These are phyloP conservation scores for Botrytis fragariae DNA, from an alignment of 2,329 filamentous ascomycete genomes.

Conservation along the genomic window DNA sequence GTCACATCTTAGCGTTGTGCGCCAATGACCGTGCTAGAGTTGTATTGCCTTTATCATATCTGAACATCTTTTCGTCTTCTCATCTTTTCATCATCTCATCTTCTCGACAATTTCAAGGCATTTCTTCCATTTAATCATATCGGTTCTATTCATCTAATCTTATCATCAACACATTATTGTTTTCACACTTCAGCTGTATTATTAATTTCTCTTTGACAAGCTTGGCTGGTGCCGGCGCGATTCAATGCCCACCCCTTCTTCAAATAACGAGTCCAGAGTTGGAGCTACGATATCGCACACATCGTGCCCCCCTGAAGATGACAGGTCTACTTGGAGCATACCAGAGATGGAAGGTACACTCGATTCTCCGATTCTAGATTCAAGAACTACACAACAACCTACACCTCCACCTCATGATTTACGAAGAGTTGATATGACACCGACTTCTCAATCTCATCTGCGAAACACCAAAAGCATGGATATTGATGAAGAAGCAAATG, in stretches of 20 bases:
- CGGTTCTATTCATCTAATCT: constrained; percentile 34
- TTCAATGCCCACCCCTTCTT: constrained; percentile 40
- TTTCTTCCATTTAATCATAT: constrained; percentile 28
- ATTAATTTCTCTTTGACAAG: constrained; percentile 31
- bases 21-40: not conserved
- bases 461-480: constrained; percentile 43
- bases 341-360: constrained; percentile 37
- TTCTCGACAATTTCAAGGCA: constrained; percentile 23
- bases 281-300: constrained; percentile 35
- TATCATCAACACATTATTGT: constrained; percentile 23
- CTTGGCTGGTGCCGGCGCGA: constrained; percentile 37
- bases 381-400: constrained; percentile 35
- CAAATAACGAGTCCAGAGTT: constrained; percentile 30
- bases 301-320: constrained; percentile 46
- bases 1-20: not conserved
- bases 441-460: constrained; percentile 39
- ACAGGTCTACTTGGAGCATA: constrained; percentile 39
- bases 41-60: constrained; percentile 23
- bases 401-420: constrained; percentile 34
- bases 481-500: constrained; percentile 41
- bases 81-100: not conserved
- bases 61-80: constrained; percentile 22
- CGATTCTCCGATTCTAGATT: constrained; percentile 33
- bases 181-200: constrained; percentile 36
- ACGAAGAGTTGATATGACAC: constrained; percentile 32